These are phyloP conservation scores for Mycena amicta DNA, from an alignment of 768 basidiomycete species.

Conservation along the genomic window DNA sequence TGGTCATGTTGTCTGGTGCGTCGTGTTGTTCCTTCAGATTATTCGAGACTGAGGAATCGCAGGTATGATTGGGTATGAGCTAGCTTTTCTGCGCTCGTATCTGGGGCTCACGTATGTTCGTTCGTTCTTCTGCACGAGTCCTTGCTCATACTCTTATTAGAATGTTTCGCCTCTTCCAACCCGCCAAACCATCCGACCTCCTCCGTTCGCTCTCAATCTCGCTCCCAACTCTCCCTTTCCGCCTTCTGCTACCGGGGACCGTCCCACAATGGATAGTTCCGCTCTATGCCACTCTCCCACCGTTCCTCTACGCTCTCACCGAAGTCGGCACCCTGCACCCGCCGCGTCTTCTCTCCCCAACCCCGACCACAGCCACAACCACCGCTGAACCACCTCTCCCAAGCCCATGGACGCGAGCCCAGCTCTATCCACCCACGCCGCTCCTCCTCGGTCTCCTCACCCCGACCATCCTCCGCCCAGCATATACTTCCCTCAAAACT, in stretches of 20 bases:
- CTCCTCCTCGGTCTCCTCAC: slow-evolving; percentile 36
- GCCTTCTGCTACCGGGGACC: slow-evolving; percentile 13
- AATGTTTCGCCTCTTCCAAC: slow-evolving; percentile 9
- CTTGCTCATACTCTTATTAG: background rate
- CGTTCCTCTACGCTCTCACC: slow-evolving; percentile 2
- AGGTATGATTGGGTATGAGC: slow-evolving; percentile 10
- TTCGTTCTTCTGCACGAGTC: background rate
- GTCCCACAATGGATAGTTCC: slow-evolving; percentile 8
- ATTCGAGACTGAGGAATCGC: too few relatives aligned
- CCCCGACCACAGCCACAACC: slow-evolving; percentile 7
- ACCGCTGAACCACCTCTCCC: slow-evolving; percentile 25
- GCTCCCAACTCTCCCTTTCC: slow-evolving; percentile 14
- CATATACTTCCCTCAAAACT: slow-evolving; percentile 31
- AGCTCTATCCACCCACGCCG: slow-evolving; percentile 38
- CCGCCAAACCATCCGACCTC: slow-evolving; percentile 1
- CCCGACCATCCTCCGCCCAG: slow-evolving; percentile 34
- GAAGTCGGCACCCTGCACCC: background rate
- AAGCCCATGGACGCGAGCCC: too few relatives aligned
- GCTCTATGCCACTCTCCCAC: slow-evolving; percentile 10
- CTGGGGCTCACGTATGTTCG: slow-evolving; percentile 10
- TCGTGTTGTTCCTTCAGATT: too few relatives aligned
- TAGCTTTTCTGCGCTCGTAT: slow-evolving; percentile 15
- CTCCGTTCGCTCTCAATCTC: slow-evolving; percentile 11
- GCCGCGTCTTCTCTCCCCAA: background rate
- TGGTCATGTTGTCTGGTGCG: slow-evolving; percentile 3